Base-by-base conservation (phyloP, 176 grass and related monocot species). In the Saccharum spontaneum region DNA sequence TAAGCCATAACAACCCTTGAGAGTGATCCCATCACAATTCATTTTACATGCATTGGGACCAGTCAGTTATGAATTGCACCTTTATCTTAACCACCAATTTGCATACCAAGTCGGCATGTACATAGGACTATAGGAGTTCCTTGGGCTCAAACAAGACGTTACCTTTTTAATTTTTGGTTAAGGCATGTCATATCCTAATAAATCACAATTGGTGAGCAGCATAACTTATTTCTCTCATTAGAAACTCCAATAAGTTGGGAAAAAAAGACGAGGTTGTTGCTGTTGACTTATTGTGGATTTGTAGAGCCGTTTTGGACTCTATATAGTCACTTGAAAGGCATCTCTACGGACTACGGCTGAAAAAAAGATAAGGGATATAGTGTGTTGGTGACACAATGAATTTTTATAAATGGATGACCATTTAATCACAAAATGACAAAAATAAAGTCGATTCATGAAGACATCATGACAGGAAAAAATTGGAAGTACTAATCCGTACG, bases 401-500 rank as follows among this genome's bases (percentile, higher is more conserved):
- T 7, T 72, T 48, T 73, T 49, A 72, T 72, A 73, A 46, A 24
- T 18, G n/a, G 57, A 24, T 61, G 57, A 24, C 9, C 5, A 73
- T 17, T 17, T 49, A 72, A 14, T 49, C 23, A 30, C 41, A 46
- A 14, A 49, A 31, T 49, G 43, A 73, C 43, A 48, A 61, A 60
- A 14, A 45, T n/a, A 85, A 85, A 31, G 63, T 85, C 68, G 11
- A 45, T 79, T 71, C 26, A 71, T 8, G 67, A 23, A 79, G 45
- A 70, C 75, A 71, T 60, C 36, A 61, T 71, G 38, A 61, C 17
- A 60, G 17, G 40, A 68, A 3, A 68, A 2, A 33, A 68, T 11
- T 28, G 17, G 43, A 85, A 34, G 16, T 44, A 34, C 41, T 10
- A 38, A 37, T 30, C 61, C 1, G 61, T 26, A 48, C 5, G 36